Evolutionary conservation across 192 early-diverging fungal species (phyloP), one percentile per base, ranked within the genome.

Genomic region (Coemansia umbellata): DNA sequence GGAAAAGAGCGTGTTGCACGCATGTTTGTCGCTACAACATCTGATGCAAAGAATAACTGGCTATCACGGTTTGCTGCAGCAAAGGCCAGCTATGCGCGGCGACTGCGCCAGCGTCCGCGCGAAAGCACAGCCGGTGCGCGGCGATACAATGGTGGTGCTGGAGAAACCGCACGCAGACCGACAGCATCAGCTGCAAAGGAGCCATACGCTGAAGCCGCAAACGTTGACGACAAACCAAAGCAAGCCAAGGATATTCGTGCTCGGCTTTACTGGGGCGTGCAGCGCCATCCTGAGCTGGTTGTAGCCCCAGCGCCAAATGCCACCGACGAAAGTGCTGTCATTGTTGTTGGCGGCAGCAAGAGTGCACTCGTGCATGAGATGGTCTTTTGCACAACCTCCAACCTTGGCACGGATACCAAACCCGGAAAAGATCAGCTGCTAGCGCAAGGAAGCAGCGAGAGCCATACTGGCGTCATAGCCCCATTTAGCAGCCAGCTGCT

Each of bases 351-450:
- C 31, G 78, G 78, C 42, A 71, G 70, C 53, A 59, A 60, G 15
- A 80, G 70, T 24, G 81, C 82, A 2, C 60, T 87, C 9, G 78
- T 87, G 23, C 82, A 85, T 39, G 85, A 89, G 53, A 59, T 88
- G 48, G 41, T 89, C 10, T 79, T 83, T 37, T 40, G 66, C 51
- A 82, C 75, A 0, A 52, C 75, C 2, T 15, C 11, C 8, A 19
- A 19, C 14, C 6, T 45, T 45, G 43, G 23, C 1, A 27, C 14
- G 24, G 43, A 45, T 6, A 35, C 9, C 9, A 55, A 53, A 7
- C 14, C 47, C 6, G 36, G 21, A 32, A 22, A 31, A 23, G 27
- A 19, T 2, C 43, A 14, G 30, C 42, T 3, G 42, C 40, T 26
- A 7, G 9, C 4, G 14, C n/a, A 19, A 27, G 31, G 8, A 13